A percentile compares a stretch with the other conserved stretches of the same genome.
These are phyloP conservation scores for Cupressus sempervirens DNA, from an alignment of 75 land plant species.

Conservation along the genomic window DNA sequence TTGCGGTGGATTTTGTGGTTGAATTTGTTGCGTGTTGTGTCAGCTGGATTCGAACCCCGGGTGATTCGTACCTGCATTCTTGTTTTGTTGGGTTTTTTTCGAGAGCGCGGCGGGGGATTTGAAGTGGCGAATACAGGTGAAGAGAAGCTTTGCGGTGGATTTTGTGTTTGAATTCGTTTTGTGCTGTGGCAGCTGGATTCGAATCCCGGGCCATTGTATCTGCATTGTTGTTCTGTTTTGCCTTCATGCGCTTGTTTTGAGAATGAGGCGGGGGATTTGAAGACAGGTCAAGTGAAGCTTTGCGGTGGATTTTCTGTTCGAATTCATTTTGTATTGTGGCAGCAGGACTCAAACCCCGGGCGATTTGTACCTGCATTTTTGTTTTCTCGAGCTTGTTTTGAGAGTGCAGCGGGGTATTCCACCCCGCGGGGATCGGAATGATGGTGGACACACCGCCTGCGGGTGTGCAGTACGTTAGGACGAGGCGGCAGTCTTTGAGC, in stretches of 20 bases:
- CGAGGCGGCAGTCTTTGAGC: constrained; percentile 35
- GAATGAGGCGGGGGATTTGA: background rate
- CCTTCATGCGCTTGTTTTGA: background rate
- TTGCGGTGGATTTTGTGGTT: background rate
- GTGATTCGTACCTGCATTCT: background rate
- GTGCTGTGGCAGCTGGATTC: background rate
- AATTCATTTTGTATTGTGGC: background rate
- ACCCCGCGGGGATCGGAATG: constrained; percentile 17
- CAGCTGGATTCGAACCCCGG: constrained; percentile 2
- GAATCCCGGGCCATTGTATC: background rate
- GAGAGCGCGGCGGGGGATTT: background rate
- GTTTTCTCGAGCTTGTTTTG: background rate
- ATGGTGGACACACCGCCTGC: constrained; percentile 24
- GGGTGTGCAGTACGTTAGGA: constrained; percentile 34
- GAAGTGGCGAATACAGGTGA: no score
- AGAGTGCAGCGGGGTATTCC: no score
- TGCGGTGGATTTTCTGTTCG: background rate
- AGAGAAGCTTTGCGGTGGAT: background rate
- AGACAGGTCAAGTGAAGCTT: background rate
- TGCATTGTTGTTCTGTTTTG: background rate
- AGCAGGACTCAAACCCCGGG: background rate
- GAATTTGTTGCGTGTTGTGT: background rate
- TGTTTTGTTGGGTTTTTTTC: background rate
- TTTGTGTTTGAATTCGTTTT: background rate
- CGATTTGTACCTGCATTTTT: background rate